Base-by-base conservation (phyloP, 202 grass and related monocot species). In the Miscanthus sacchariflorus region DNA sequence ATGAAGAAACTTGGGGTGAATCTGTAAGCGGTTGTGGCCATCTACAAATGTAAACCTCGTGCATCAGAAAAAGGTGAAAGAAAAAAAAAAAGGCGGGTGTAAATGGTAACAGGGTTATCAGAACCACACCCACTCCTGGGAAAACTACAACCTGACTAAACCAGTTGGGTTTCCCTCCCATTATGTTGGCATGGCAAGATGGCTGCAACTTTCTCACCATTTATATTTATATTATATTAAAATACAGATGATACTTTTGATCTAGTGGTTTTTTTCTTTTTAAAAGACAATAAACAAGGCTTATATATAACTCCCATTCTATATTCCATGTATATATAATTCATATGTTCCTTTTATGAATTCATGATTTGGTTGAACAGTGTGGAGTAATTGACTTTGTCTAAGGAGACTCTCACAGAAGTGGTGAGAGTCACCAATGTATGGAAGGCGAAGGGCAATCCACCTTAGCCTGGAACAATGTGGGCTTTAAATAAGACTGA, bases 1-100 rank as follows among this genome's bases (percentile, higher is more conserved):
- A 82, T 93, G 95, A 46, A 97, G 95, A 85, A 97, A 97, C 82
- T 95, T 97, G 68, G 95, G 95, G 86, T 95, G 89, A 70, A 97
- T 86, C 70, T 87, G 85, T 49, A 97, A 78, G 42, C 68, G 82
- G 66, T 93, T 93, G 42, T 81, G 74, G 4, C 82, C 79, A 93
- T 74, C 95, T 93, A 67, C 40, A 81, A 81, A 63, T 83, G 48
- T 50, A 56, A 35, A 74, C 36, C 4, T 70, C 38, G 59, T 70
- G 68, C n/a, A 67, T 83, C 19, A 88, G 72, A 83, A 83, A 83
- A 82, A 77, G 27, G 48, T 35, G 27, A 36, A 56, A 56, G 9
- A 61, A 71, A 35, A 78, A 73, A 73, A 49, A 45, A 78, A 48
- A 43, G 0, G 9, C 18, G 4, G 30, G 12, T 85, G 64, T 42